Percentiles rank a stretch among this genome's conserved stretches.
Conservation (phyloP, 306 rosid species). For the Canavalia ensiformis region DNA sequence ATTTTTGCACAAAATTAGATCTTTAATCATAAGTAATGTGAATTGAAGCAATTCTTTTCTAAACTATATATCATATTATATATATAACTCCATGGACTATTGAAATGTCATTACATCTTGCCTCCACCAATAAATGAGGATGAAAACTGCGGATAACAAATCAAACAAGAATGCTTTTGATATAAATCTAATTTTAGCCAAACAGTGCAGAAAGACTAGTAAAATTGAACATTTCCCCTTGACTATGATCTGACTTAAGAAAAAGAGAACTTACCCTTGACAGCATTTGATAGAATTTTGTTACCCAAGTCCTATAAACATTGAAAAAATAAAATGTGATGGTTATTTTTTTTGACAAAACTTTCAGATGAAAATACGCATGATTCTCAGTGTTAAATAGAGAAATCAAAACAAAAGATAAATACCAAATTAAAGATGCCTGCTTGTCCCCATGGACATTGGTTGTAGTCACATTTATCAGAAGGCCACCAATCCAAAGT, state of each 20-base stretch:
- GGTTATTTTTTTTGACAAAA: background rate
- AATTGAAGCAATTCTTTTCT: background rate
- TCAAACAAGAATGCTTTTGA: background rate
- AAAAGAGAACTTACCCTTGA: constrained; percentile 57
- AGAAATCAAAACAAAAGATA: constrained; percentile 1
- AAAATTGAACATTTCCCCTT: background rate
- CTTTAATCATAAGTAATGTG: background rate
- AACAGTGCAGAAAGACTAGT: background rate
- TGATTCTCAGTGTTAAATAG: background rate
- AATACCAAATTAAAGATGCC: constrained; percentile 63
- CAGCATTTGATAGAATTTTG: constrained; percentile 58
- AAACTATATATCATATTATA: background rate
- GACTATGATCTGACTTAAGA: background rate
- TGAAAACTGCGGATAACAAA: background rate
- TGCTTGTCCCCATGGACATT: constrained; percentile 68
- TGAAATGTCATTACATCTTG: background rate
- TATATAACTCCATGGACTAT: background rate
- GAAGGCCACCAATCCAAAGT: constrained; percentile 84
- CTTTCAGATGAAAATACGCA: background rate
- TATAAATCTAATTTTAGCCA: background rate
- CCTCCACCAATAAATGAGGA: background rate
- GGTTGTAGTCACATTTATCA: constrained; percentile 64
- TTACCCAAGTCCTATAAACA: constrained; percentile 63
- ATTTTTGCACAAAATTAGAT: background rate
- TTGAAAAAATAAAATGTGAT: background rate